Conservation (phyloP, 2,329 filamentous ascomycete genomes). For the Ophiocordyceps robertsii region DNA sequence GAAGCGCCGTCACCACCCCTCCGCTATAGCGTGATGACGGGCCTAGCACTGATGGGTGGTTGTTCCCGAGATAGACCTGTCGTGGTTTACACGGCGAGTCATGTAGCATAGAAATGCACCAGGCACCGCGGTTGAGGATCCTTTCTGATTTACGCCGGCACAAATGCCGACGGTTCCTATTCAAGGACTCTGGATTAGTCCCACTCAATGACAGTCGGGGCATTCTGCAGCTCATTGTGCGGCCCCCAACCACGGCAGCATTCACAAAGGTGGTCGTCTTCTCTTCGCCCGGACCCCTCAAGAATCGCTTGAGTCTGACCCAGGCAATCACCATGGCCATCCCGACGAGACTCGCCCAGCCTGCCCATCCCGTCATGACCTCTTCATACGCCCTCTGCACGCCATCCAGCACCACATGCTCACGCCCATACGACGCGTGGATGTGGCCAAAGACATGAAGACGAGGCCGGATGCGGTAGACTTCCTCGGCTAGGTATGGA, state of each 20-base stretch:
- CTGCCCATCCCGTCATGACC: background rate
- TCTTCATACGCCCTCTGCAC: background rate
- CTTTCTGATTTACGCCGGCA: too few species aligned
- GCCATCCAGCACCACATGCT: background rate
- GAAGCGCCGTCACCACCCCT: too few species aligned
- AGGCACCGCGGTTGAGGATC: too few species aligned
- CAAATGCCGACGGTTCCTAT: too few species aligned
- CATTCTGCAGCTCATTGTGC: background rate
- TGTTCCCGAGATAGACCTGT: too few species aligned
- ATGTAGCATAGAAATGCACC: too few species aligned
- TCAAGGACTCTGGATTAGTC: too few species aligned
- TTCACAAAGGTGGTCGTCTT: background rate
- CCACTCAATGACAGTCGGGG: background rate
- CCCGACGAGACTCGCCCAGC: background rate
- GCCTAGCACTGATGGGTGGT: too few species aligned
- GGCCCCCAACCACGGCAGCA: background rate
- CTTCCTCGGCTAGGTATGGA: constrained; percentile 13
- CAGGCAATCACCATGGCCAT: background rate
- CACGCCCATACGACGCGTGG: constrained; percentile 13
- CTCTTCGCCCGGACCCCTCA: background rate
- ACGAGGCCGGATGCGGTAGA: constrained; percentile 16
- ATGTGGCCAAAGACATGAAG: constrained; percentile 25
- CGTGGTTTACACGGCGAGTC: too few species aligned
- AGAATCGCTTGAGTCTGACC: background rate
- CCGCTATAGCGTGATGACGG: too few species aligned